These are phyloP conservation scores for Neonectria faginata DNA, from an alignment of 2,329 filamentous ascomycete genomes.

Conservation along the genomic window DNA sequence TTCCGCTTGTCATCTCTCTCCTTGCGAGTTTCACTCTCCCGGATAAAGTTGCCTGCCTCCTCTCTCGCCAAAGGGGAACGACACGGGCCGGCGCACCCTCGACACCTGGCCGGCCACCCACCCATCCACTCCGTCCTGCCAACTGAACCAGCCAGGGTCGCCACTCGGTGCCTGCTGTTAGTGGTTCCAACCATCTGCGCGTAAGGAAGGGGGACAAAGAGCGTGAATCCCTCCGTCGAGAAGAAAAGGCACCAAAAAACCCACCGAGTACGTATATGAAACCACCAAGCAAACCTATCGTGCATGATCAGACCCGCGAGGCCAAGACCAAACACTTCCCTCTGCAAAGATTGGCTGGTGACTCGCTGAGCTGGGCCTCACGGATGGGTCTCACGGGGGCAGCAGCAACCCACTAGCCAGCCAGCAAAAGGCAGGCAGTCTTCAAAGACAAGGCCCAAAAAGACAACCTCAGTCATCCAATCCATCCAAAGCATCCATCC, in stretches of 20 bases:
- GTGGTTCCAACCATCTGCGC: constrained; percentile 5
- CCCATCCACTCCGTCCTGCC: constrained; percentile 7
- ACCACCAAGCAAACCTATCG: constrained; percentile 17
- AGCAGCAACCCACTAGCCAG: constrained; percentile 11
- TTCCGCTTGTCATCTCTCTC: constrained; percentile 6
- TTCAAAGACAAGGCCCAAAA: background rate
- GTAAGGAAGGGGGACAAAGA: background rate
- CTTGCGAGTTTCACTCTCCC: constrained; percentile 16
- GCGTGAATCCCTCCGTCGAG: background rate
- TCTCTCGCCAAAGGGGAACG: constrained; percentile 20
- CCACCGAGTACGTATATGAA: constrained; percentile 24
- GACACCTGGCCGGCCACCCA: constrained; percentile 18
- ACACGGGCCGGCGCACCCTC: constrained; percentile 21
- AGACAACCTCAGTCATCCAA: background rate
- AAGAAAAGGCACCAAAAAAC: background rate
- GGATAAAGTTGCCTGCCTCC: constrained; percentile 26
- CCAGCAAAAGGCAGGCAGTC: constrained; percentile 1
- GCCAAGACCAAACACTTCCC: constrained; percentile 15
- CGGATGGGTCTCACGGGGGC: constrained; percentile 21
- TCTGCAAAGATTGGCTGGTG: constrained; percentile 18
- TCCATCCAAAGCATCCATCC: background rate
- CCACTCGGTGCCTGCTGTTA: constrained; percentile 27
- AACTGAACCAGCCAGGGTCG: constrained; percentile 24
- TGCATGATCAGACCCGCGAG: constrained; percentile 24
- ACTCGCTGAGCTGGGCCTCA: constrained; percentile 13